These are phyloP conservation scores for Rhizopus sp. DNA, from an alignment of 371 early-diverging fungal species.

Conservation along the genomic window DNA sequence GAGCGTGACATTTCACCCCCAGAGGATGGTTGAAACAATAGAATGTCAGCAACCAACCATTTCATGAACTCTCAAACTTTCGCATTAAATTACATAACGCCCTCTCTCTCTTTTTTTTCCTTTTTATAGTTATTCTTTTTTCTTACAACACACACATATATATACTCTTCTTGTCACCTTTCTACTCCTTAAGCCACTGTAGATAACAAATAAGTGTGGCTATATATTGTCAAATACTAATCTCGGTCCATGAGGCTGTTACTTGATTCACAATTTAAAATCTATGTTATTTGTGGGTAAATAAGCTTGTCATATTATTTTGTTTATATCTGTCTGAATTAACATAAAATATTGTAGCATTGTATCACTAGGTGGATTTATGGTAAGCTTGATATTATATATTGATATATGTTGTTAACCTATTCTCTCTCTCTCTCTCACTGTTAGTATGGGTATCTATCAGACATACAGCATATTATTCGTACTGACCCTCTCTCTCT, in stretches of 20 bases:
- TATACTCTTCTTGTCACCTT: background rate
- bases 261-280: constrained; percentile 19
- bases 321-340: constrained; percentile 4
- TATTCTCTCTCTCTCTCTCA: background rate
- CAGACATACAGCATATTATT: constrained; percentile 2
- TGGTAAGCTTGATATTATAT: constrained; percentile 27
- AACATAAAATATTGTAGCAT: constrained; percentile 17
- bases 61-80: background rate
- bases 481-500: background rate
- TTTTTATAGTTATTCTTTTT: constrained; percentile 9
- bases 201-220: background rate
- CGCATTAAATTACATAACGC: background rate
- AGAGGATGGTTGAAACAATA: too few relatives aligned
- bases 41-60: background rate
- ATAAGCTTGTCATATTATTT: background rate
- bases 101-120: constrained; percentile 4
- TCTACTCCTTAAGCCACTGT: background rate
- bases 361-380: constrained; percentile 51
- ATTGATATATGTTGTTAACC: background rate
- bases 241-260: constrained; percentile 5
- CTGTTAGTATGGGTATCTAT: constrained; percentile 32
- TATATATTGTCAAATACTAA: background rate
- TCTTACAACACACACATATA: background rate
- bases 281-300: constrained; percentile 35
- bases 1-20: too few relatives aligned